phyloP scores from a whole-genome alignment of 2,329 filamentous ascomycete species.

The Hypoxylon sp. region DNA sequence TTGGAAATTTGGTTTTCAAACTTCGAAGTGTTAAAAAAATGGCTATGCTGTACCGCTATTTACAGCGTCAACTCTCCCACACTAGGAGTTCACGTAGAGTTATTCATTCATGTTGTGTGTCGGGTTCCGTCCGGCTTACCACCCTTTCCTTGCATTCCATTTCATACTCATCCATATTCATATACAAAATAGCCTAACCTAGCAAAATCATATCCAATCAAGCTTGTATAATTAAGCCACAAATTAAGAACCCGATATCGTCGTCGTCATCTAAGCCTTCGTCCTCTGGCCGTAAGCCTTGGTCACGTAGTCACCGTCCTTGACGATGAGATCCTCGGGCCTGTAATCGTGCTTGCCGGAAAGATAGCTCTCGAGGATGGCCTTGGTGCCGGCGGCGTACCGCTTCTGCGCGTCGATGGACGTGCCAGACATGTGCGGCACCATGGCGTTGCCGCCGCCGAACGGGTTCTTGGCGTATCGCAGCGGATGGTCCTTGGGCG shows the following conservation, averaged over 20 bases:
- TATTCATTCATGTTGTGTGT: slow-evolving; percentile 15
- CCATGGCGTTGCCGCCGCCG: slow-evolving; percentile 98
- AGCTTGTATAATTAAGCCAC: background rate
- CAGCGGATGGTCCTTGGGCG: slow-evolving; percentile 91
- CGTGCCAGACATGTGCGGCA: slow-evolving; percentile 98
- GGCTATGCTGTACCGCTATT: slow-evolving; percentile 34
- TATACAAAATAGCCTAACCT: slow-evolving; percentile 7
- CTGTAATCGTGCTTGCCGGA: slow-evolving; percentile 89
- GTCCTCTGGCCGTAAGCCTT: slow-evolving; percentile 88
- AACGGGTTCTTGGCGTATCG: slow-evolving; percentile 94
- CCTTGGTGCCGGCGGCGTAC: slow-evolving; percentile 89
- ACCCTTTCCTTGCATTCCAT: slow-evolving; percentile 5
- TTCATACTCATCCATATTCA: slow-evolving; percentile 7
- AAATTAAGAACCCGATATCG: background rate
- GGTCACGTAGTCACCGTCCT: slow-evolving; percentile 92
- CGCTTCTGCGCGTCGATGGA: slow-evolving; percentile 98
- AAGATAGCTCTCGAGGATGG: slow-evolving; percentile 93
- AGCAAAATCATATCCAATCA: background rate
- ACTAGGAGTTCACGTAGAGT: slow-evolving; percentile 13
- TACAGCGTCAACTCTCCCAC: slow-evolving; percentile 16
- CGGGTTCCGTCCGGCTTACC: slow-evolving; percentile 25
- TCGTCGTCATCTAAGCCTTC: slow-evolving; percentile 50
- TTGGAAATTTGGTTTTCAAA: slow-evolving; percentile 3
- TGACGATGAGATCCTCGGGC: slow-evolving; percentile 90
- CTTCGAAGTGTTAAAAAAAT: slow-evolving; percentile 37